A percentile compares a stretch with the other conserved stretches of the same genome.
Evolutionary conservation across 148 eudicot species (phyloP).

Genomic region (Rhododendron henanense): DNA sequence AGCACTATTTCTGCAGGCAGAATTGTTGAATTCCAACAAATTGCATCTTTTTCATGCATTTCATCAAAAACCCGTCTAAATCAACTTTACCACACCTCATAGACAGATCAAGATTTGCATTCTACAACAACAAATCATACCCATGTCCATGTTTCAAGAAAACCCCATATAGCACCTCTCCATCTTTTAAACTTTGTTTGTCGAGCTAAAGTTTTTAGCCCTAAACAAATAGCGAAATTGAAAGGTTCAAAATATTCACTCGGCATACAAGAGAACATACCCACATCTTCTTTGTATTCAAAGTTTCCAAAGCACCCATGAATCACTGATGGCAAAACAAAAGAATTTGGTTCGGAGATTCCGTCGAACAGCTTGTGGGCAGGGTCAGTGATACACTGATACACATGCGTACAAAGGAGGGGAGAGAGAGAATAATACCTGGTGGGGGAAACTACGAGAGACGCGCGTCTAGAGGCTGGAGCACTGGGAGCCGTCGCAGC

Average conservation of each 20-base stretch:
- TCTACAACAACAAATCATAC: too few relatives aligned
- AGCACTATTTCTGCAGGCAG: too few relatives aligned
- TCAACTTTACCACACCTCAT: too few relatives aligned
- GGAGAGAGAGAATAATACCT: background rate
- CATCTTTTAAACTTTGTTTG: too few relatives aligned
- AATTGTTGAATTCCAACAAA: too few relatives aligned
- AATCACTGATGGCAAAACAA: constrained; percentile 38
- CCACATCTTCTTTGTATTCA: too few relatives aligned
- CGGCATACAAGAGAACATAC: constrained; percentile 18
- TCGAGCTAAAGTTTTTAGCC: constrained; percentile 27
- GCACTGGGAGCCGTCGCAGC: background rate
- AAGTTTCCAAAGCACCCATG: constrained; percentile 32
- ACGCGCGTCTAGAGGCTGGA: background rate
- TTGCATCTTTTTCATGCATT: too few relatives aligned
- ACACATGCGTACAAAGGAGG: background rate
- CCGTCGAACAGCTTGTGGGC: too few relatives aligned
- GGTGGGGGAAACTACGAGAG: background rate
- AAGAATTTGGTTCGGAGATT: constrained; percentile 37
- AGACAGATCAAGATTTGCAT: too few relatives aligned
- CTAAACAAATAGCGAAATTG: constrained; percentile 24
- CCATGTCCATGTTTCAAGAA: constrained; percentile 8
- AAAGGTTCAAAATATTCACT: constrained; percentile 7
- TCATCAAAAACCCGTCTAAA: too few relatives aligned
- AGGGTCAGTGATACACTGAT: too few relatives aligned
- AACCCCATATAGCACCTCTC: constrained; percentile 19